Base-by-base conservation (phyloP, 768 basidiomycete genomes). In the Lactarius evosmus region DNA sequence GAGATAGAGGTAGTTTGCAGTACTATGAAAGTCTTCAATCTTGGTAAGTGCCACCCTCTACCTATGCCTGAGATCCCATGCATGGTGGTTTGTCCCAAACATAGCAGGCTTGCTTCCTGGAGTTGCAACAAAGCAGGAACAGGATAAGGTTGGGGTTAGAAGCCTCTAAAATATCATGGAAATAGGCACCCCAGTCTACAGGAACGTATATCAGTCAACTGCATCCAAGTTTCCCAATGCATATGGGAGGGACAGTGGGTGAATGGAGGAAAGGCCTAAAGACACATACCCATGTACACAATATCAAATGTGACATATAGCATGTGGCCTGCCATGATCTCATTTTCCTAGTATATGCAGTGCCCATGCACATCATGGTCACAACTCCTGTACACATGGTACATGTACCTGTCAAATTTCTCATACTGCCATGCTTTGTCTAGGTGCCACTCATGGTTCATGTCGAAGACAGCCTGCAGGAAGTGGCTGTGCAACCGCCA, bases 391-490 rank as follows among this genome's bases (percentile, higher is more conserved):
- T 62, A 56, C 61, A 30, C 36, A 2, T 60, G 60, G 33, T 61
- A n/a, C 19, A 66, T 8, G 50, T n/a, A 66, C 25, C 65, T 60
- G 25, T 57, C 60, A 9, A 66, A 14, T 11, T 11, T 11, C 1
- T 29, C 38, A 38, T 7, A 62, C 4, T 25, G 50, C 60, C 60
- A 66, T 2, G 8, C 17, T 17, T 56, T 60, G 60, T 61, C 50
- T 16, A 66, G 33, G 0, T 11, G 3, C 4, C 36, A 16, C 17
- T 41, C 33, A 14, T 61, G 50, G 38, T 61, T 66, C 65, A 57
- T 61, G 12, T 66, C 65, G 49, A 41, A 56, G 0, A 66, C n/a
- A 7, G 46, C 56, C 38, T 50, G 27, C n/a, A 66, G 49, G 56
- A 66, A 66, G 11, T 27, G 30, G 19, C 4, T 8, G 50, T 60